Base-by-base conservation (phyloP, 2,329 filamentous ascomycete species). In the Cordyceps tenuipes region DNA sequence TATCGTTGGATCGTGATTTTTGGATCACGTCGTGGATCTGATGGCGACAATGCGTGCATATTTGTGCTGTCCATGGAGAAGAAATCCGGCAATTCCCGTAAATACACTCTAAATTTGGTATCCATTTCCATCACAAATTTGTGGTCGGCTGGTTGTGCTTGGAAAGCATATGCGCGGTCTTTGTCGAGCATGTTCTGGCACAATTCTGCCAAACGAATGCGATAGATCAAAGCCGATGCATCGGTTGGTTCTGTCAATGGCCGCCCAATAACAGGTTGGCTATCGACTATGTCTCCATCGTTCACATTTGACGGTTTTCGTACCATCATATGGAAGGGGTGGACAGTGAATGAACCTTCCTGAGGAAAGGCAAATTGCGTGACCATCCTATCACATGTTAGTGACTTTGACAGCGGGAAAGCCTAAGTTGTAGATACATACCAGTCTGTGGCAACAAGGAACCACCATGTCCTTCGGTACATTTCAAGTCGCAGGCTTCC, bases 381-480 rank as follows among this genome's bases (percentile, higher is more conserved):
- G 9, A 76, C 62, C 62, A 77, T 68, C 67, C 73, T 76, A 36
- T 8, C 21, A 26, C 2, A 19, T 3, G 23, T 64, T 61, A 62
- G 57, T 26, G 9, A 39, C 6, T 7, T n/a, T 26, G 31, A 15
- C 17, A 15, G 17, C 3, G 61, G 3, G 50, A 34, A 5, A 31
- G 15, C 10, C 9, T 8, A 15, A 3, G 1, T n/a, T 17, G n/a
- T 12, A n/a, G 8, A 8, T 49, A 50, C 68, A 64, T 61, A 74
- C 76, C 73, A 76, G 62, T 78, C 75, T 5, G 71, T 73, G 0
- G 71, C 66, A 10, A 69, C 69, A 6, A 78, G 66, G 62, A 77
- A 75, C 76, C 76, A 78, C 76, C 76, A 78, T 3, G 77, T 63
- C 50, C 76, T 68, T 19, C 76, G 67, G 46, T 72, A 75, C 43